Evolutionary conservation across 805 yeast genomes (phyloP).

Genomic region (Brettanomyces naardenensis): DNA sequence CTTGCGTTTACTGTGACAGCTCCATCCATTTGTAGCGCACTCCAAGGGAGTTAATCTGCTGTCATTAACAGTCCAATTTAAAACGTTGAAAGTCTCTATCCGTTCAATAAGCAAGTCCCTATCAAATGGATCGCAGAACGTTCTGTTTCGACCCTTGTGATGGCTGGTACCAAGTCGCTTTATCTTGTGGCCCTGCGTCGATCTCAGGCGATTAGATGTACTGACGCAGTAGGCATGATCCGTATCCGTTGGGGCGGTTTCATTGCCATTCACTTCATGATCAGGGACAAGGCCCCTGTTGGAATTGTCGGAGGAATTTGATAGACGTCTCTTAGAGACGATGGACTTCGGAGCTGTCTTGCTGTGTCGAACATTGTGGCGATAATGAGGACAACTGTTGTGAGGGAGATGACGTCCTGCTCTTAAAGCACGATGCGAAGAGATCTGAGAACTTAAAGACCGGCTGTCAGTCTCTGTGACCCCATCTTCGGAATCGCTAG

Average conservation of each 20-base stretch:
- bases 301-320: conserved; percentile 10
- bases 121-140: conserved; percentile 18
- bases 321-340: conserved; percentile 15
- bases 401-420: not conserved
- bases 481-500: not conserved
- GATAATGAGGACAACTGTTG: not conserved
- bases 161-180: not conserved
- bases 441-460: not conserved
- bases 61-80: conserved; percentile 38
- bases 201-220: not conserved
- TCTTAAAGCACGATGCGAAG: too few relatives aligned
- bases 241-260: not conserved
- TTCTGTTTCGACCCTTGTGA: not conserved
- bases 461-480: not conserved
- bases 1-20: conserved; percentile 27
- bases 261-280: not conserved
- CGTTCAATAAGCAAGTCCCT: conserved; percentile 29
- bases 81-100: conserved; percentile 33
- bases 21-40: conserved; percentile 50
- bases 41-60: conserved; percentile 34
- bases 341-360: conserved; percentile 11
- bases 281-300: not conserved
- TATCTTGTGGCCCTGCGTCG: not conserved
- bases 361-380: conserved; percentile 5
- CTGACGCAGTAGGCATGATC: not conserved